phyloP scores from a whole-genome alignment of 371 early-diverging fungal species.

The Rhizopus delemar region DNA sequence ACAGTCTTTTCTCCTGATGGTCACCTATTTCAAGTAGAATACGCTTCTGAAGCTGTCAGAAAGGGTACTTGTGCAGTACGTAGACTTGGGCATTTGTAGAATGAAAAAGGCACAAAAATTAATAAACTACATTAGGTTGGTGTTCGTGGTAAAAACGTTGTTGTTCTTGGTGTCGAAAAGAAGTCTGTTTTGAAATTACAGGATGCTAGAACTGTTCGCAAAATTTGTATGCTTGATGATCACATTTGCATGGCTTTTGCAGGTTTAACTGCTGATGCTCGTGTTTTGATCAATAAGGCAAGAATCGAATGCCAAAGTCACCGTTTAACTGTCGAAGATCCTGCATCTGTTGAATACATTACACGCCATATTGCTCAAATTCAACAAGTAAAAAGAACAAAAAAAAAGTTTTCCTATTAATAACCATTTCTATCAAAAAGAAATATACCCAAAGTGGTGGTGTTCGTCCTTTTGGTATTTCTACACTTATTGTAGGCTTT shows the following conservation, averaged over 20 bases:
- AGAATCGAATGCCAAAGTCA: conserved; percentile 97
- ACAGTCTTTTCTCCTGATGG: conserved; percentile 99
- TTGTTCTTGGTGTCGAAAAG: conserved; percentile 97
- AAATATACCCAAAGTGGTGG: conserved; percentile 99
- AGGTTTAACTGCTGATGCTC: conserved; percentile 96
- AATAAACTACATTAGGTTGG: conserved; percentile 79
- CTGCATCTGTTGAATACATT: conserved; percentile 98
- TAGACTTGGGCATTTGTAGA: not conserved
- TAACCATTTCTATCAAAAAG: conserved; percentile 40
- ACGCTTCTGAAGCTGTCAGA: conserved; percentile 98
- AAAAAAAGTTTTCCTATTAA: not conserved
- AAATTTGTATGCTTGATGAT: conserved; percentile 95
- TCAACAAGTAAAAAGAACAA: conserved; percentile 75
- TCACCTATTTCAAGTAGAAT: conserved; percentile 99
- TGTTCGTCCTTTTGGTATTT: conserved; percentile 99
- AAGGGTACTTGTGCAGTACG: conserved; percentile 97
- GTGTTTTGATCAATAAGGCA: conserved; percentile 96
- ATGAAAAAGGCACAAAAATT: not conserved
- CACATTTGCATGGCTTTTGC: conserved; percentile 97
- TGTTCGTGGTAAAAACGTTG: conserved; percentile 89
- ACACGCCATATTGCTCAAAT: conserved; percentile 96
- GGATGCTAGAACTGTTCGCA: conserved; percentile 95
- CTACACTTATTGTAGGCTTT: conserved; percentile 96
- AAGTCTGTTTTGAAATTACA: conserved; percentile 95
- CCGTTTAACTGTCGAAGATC: conserved; percentile 95